phyloP scores from a whole-genome alignment of 2,329 filamentous ascomycete genomes.

The Talaromyces sp. region DNA sequence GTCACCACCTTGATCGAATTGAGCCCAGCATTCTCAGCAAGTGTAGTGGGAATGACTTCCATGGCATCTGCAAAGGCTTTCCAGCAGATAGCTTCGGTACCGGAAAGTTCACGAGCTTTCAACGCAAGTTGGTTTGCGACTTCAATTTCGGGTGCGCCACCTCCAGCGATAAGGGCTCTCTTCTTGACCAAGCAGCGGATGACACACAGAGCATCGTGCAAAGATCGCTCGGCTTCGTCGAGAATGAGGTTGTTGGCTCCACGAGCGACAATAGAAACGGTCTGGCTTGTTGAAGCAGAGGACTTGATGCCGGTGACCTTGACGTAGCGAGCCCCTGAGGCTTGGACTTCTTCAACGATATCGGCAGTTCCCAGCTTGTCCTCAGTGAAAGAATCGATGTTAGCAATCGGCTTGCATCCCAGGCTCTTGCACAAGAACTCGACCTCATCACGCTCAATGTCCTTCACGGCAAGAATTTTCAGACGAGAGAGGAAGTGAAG shows the following conservation, averaged over 20 bases:
- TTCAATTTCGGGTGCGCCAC: constrained; percentile 94
- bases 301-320: constrained; percentile 90
- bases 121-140: constrained; percentile 82
- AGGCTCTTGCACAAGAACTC: constrained; percentile 99
- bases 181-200: constrained; percentile 98
- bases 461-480: constrained; percentile 92
- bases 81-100: constrained; percentile 97
- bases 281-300: constrained; percentile 59
- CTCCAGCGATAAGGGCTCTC: constrained; percentile 96
- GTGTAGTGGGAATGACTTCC: constrained; percentile 92
- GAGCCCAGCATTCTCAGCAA: constrained; percentile 94
- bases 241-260: constrained; percentile 92
- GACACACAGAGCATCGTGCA: constrained; percentile 96
- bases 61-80: constrained; percentile 97
- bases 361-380: constrained; percentile 95
- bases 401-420: constrained; percentile 97
- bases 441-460: constrained; percentile 97
- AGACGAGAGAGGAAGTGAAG: constrained; percentile 97
- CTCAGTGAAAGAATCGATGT: constrained; percentile 97
- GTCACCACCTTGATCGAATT: constrained; percentile 99
- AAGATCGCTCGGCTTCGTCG: constrained; percentile 91
- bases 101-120: constrained; percentile 75
- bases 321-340: constrained; percentile 83
- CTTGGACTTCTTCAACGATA: constrained; percentile 85
- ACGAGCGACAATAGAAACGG: constrained; percentile 88